Base-by-base conservation (phyloP, 106 monocot species). In the Alisma plantagoaquatica region DNA sequence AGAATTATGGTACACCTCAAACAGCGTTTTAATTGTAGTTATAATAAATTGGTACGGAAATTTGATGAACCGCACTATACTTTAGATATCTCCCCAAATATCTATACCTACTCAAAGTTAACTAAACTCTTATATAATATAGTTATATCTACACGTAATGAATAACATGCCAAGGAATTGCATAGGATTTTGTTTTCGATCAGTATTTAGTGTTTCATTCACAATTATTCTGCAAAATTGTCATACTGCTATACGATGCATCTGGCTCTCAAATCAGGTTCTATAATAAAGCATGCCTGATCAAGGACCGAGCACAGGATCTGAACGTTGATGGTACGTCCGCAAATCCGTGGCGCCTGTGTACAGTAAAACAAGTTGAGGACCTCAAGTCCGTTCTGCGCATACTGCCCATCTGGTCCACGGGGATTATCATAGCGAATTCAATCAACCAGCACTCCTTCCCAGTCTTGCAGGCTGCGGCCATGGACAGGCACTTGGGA, bases 391-490 rank as follows among this genome's bases (percentile, higher is more conserved):
- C 59, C 17, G 27, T 71, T 7, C 28, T 70, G 19, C 45, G 61
- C 24, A 42, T 76, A 27, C 17, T 71, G 17, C 71, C 76, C 9
- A 71, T 76, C n/a, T 71, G 76, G 70, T 57, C 51, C 3, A 56
- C 64, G 1, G 59, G 70, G 29, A 49, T 76, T 29, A 65, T 66
- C 18, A 70, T 56, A n/a, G 65, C 50, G 12, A 56, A 66, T 24
- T 65, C 63, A 2, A 64, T 71, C 33, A 54, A 70, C 1, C 76
- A 76, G 24, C 46, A 64, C 22, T 70, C 75, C 51, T 65, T 70
- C 21, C 65, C 63, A 29, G 63, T 58, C 35, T 65, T 69, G 54
- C 75, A 76, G 54, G 69, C 63, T 0, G 60, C 38, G 49, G 70
- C 75, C 32, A 33, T 76, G 33, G 75, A 76, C 43, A 44, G 75